Evolutionary conservation across 306 rosid genomes (phyloP).

Genomic region (Medicago truncatula): DNA sequence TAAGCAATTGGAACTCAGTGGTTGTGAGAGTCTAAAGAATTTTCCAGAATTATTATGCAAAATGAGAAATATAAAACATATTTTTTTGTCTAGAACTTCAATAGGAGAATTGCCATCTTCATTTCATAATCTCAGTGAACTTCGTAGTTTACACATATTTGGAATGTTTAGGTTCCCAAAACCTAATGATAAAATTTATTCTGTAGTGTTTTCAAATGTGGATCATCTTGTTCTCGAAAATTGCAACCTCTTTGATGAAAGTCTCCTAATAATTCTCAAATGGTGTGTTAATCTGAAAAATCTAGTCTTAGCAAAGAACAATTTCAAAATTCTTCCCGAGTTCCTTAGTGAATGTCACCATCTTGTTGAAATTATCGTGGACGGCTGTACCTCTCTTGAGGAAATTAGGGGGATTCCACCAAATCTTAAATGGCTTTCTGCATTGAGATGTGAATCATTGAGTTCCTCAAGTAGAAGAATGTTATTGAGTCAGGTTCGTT

Average conservation of each 20-base stretch:
- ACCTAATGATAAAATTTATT: too few relatives aligned
- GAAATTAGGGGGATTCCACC: conserved; percentile 37
- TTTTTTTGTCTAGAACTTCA: too few relatives aligned
- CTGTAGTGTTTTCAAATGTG: background rate
- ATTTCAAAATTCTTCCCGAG: background rate
- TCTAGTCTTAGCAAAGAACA: background rate
- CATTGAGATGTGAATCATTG: background rate
- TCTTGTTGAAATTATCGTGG: too few relatives aligned
- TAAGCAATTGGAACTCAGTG: too few relatives aligned
- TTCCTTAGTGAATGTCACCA: background rate
- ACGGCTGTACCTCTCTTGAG: background rate
- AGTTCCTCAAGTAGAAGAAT: conserved; percentile 1
- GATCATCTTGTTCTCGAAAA: rapidly evolving
- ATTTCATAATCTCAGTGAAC: too few relatives aligned
- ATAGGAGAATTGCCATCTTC: too few relatives aligned
- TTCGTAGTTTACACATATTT: too few relatives aligned
- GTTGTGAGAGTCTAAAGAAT: too few relatives aligned
- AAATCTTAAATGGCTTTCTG: background rate
- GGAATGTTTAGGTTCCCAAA: too few relatives aligned
- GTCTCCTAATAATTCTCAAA: background rate
- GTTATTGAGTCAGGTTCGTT: background rate
- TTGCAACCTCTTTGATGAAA: background rate
- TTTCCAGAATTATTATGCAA: too few relatives aligned
- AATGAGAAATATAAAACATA: too few relatives aligned
- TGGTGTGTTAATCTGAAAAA: background rate